Base-by-base conservation (phyloP, 1,284 basidiomycete genomes). In the Tilletia indica region DNA sequence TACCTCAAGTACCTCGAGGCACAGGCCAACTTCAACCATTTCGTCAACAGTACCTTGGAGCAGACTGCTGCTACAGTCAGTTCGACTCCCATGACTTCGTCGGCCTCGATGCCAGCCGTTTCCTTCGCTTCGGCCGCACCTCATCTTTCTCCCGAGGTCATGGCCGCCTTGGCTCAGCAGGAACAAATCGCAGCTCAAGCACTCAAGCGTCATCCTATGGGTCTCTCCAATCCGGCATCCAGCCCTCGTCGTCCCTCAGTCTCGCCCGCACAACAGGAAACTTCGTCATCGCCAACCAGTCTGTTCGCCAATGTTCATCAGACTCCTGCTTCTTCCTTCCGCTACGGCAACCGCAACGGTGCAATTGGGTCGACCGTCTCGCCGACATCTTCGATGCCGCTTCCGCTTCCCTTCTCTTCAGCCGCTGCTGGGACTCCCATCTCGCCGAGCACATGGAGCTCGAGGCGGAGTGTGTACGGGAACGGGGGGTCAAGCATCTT, bases 1-100 rank as follows among this genome's bases (percentile, higher is more conserved):
- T 64, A 64, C 34, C 34, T 64, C 61, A 38, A 19, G 14, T 64
- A 64, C n/a, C 61, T 64, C 31, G 61, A 64, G 61, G 61, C 61
- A 9, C 61, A 64, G 36, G 61, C 61, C 5, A 64, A 64, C 36
- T 34, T 64, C 61, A 64, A 64, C 61, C 34, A 42, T 36, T 64
- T 64, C 34, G 61, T 64, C 61, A 61, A 38, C 58, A 61, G 58
- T 38, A 36, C 58, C 4, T 19, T 61, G 58, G 58, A 36, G 19
- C 19, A 64, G 31, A 38, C 61, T 5, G 34, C 36, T 39, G 34
- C 36, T 3, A 34, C 61, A 16, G 5, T 36, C 16, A 3, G 14
- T 39, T 36, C 61, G 31, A 19, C 16, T 6, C 61, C 38, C 5
- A 38, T 42, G 36, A 36, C 34, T 8, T 14, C 61, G 36, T 31